A percentile compares a stretch with the other conserved stretches of the same genome.
phyloP scores from a whole-genome alignment of 768 basidiomycete species.

The Arthromyces matolae region DNA sequence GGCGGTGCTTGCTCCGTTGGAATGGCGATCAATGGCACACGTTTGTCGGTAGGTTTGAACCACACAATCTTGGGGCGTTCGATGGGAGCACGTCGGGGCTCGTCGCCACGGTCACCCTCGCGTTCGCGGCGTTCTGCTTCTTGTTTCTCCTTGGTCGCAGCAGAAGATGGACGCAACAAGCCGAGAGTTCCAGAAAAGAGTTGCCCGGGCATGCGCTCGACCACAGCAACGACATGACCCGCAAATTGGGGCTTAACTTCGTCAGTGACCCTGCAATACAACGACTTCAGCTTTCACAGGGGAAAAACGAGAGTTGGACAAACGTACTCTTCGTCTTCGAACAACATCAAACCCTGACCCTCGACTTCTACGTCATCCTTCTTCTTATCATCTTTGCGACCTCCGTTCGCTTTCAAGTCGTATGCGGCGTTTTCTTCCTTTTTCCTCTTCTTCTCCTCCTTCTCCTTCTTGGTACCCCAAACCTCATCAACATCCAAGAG shows the following conservation, averaged over 20 bases:
- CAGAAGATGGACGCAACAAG: conserved; percentile 90
- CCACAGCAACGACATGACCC: conserved; percentile 99
- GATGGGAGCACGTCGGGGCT: conserved; percentile 70
- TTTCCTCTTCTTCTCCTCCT: conserved; percentile 99
- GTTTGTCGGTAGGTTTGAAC: conserved; percentile 99
- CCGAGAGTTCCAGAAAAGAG: conserved; percentile 97
- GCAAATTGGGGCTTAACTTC: conserved; percentile 98
- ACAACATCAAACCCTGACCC: conserved; percentile 93
- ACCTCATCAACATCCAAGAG: conserved; percentile 97
- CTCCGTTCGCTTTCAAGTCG: conserved; percentile 69
- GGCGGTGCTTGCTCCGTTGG: conserved; percentile 97
- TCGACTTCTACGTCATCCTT: conserved; percentile 99
- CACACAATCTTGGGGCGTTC: conserved; percentile 99
- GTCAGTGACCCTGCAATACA: conserved; percentile 74
- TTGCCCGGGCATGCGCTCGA: conserved; percentile 98
- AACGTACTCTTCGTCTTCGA: conserved; percentile 94
- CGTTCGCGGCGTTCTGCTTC: conserved; percentile 96
- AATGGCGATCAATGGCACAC: conserved; percentile 97
- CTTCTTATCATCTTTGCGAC: conserved; percentile 97
- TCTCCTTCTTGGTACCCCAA: conserved; percentile 99
- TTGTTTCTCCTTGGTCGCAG: conserved; percentile 98
- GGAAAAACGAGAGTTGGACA: not conserved
- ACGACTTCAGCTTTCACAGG: conserved; percentile 7
- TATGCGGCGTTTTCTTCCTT: conserved; percentile 99
- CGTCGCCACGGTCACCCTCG: conserved; percentile 88